phyloP scores from a whole-genome alignment of 805 yeast genomes.

The Yamadazyma takamatsuzukensis region DNA sequence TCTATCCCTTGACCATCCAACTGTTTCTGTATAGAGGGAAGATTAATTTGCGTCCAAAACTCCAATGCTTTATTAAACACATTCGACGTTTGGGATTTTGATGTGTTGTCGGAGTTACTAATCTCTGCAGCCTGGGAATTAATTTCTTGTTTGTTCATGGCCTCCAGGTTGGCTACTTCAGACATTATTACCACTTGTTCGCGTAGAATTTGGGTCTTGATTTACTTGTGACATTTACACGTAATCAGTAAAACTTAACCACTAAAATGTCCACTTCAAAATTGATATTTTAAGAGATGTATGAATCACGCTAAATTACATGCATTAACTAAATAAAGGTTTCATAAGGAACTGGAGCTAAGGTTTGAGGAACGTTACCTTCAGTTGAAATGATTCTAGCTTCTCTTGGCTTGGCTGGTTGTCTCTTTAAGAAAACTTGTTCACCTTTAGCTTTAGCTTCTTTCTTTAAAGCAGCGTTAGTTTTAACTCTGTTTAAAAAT shows the following conservation, averaged over 20 bases:
- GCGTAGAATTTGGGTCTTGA: too few relatives aligned
- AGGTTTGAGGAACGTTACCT: slow-evolving; percentile 88
- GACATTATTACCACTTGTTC: too few relatives aligned
- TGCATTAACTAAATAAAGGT: slow-evolving; percentile 78
- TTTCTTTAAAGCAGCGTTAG: slow-evolving; percentile 87
- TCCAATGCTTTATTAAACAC: slow-evolving; percentile 57
- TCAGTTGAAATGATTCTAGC: slow-evolving; percentile 80
- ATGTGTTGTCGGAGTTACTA: too few relatives aligned
- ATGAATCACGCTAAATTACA: slow-evolving; percentile 5
- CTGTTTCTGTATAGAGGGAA: slow-evolving; percentile 64
- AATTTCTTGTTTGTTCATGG: too few relatives aligned
- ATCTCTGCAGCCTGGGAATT: too few relatives aligned
- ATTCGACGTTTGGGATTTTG: slow-evolving; percentile 15
- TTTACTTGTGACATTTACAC: too few relatives aligned
- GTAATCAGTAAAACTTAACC: too few relatives aligned
- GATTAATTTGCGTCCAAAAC: slow-evolving; percentile 71
- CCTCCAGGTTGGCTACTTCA: too few relatives aligned
- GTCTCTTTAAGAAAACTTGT: slow-evolving; percentile 92
- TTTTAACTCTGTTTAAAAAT: slow-evolving; percentile 97
- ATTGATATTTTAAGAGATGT: too few relatives aligned
- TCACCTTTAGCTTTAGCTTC: slow-evolving; percentile 96
- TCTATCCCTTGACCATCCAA: slow-evolving; percentile 73
- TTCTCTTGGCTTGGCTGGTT: slow-evolving; percentile 97
- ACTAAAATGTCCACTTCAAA: too few relatives aligned
- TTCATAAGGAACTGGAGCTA: slow-evolving; percentile 99